phyloP scores from a whole-genome alignment of 1,139 yeast genomes.

The Pichia sp. region DNA sequence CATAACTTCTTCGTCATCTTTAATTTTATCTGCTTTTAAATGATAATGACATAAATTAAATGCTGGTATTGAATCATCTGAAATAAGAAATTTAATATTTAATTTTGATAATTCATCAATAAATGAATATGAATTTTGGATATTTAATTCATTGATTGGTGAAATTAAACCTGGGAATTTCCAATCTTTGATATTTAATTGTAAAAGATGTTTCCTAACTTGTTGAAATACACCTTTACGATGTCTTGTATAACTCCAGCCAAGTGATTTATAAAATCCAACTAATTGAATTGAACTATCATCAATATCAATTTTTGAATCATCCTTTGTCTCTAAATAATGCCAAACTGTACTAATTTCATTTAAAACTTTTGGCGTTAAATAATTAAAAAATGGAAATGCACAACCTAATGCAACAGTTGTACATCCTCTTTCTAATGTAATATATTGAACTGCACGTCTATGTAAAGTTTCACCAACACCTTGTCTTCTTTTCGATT shows the following conservation, averaged over 20 bases:
- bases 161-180: conserved; percentile 6
- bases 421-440: conserved; percentile 40
- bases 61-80: conserved; percentile 7
- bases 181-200: conserved; percentile 41
- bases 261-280: conserved; percentile 17
- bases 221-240: conserved; percentile 11
- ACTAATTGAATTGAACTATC: conserved; percentile 11
- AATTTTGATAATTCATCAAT: not conserved
- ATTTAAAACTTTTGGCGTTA: conserved; percentile 23
- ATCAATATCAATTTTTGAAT: conserved; percentile 6
- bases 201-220: conserved; percentile 33
- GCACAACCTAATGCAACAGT: conserved; percentile 43
- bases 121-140: conserved; percentile 1
- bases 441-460: conserved; percentile 48
- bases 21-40: conserved; percentile 4
- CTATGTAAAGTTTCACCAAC: conserved; percentile 54
- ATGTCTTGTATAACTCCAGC: conserved; percentile 20
- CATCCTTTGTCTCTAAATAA: conserved; percentile 9
- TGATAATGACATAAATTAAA: conserved; percentile 30
- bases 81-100: conserved; percentile 32
- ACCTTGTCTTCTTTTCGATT: conserved; percentile 49
- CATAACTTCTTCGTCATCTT: conserved; percentile 17
- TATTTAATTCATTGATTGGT: not conserved
- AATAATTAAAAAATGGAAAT: conserved; percentile 46
- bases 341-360: conserved; percentile 16